phyloP scores from a whole-genome alignment of 1,139 yeast genomes.

The Debaryomyces psychrophilus region DNA sequence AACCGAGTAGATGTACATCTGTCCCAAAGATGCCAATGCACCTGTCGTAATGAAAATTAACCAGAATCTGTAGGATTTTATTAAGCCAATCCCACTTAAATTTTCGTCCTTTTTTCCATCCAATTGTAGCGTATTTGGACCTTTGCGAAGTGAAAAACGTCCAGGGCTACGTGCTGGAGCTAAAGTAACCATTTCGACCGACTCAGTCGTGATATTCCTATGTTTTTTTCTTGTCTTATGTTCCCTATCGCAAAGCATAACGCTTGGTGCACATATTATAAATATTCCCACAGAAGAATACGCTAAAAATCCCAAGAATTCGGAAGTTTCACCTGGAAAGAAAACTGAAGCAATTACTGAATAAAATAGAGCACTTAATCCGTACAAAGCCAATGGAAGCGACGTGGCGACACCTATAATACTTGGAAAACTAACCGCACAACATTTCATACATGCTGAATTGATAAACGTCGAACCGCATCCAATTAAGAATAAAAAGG shows the following conservation, averaged over 20 bases:
- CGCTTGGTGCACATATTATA: slow-evolving; percentile 48
- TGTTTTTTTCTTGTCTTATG: slow-evolving; percentile 21
- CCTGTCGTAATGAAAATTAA: slow-evolving; percentile 50
- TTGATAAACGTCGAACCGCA: slow-evolving; percentile 58
- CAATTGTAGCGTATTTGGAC: neutral
- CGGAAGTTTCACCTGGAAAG: slow-evolving; percentile 55
- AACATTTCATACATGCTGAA: slow-evolving; percentile 57
- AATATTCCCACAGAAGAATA: slow-evolving; percentile 43
- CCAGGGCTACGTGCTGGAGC: slow-evolving; percentile 5
- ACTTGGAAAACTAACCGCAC: slow-evolving; percentile 59
- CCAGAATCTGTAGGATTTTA: slow-evolving; percentile 50
- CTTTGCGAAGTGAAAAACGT: neutral
- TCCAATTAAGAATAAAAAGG: slow-evolving; percentile 49
- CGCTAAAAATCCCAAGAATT: slow-evolving; percentile 51
- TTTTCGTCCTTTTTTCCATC: slow-evolving; percentile 2
- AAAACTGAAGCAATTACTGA: slow-evolving; percentile 52
- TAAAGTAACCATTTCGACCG: slow-evolving; percentile 20
- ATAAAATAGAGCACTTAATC: slow-evolving; percentile 60
- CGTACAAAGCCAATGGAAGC: slow-evolving; percentile 60
- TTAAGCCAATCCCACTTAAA: slow-evolving; percentile 27
- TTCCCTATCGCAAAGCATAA: slow-evolving; percentile 48
- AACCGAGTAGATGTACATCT: slow-evolving; percentile 63
- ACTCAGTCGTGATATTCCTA: slow-evolving; percentile 10
- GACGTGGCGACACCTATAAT: slow-evolving; percentile 63
- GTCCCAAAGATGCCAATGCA: slow-evolving; percentile 58